These are phyloP conservation scores for Exophiala sp. DNA, from an alignment of 2,329 filamentous ascomycete species.

Conservation along the genomic window DNA sequence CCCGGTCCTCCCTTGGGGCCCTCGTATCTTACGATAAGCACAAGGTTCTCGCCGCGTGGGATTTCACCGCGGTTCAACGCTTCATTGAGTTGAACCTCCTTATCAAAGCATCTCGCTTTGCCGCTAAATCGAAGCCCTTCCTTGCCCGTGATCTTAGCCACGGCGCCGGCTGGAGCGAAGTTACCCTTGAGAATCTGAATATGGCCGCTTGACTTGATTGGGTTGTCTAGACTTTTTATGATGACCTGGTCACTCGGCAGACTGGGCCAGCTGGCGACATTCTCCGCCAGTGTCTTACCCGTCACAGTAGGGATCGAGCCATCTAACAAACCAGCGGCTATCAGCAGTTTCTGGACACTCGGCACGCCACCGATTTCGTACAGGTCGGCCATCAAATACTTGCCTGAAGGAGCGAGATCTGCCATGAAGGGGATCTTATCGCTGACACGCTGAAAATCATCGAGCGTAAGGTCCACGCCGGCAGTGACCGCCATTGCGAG, in stretches of 20 bases:
- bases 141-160: constrained; percentile 95
- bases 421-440: constrained; percentile 83
- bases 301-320: constrained; percentile 78
- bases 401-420: constrained; percentile 77
- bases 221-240: constrained; percentile 74
- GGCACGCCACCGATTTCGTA: constrained; percentile 83
- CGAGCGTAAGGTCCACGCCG: constrained; percentile 70
- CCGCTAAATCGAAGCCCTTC: constrained; percentile 82
- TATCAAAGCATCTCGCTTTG: constrained; percentile 78
- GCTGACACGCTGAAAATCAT: constrained; percentile 77
- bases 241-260: constrained; percentile 76
- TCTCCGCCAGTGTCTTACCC: constrained; percentile 77
- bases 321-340: constrained; percentile 71
- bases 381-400: constrained; percentile 83
- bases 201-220: constrained; percentile 83
- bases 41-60: constrained; percentile 73
- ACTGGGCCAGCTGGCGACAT: constrained; percentile 71
- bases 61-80: constrained; percentile 71
- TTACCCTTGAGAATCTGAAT: constrained; percentile 85
- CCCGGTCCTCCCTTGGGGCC: constrained; percentile 90
- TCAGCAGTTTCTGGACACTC: constrained; percentile 78
- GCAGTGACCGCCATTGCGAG: constrained; percentile 87
- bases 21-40: constrained; percentile 88
- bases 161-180: constrained; percentile 80
- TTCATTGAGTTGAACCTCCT: constrained; percentile 72